phyloP scores from a whole-genome alignment of 768 basidiomycete species.

The Russula emetica region DNA sequence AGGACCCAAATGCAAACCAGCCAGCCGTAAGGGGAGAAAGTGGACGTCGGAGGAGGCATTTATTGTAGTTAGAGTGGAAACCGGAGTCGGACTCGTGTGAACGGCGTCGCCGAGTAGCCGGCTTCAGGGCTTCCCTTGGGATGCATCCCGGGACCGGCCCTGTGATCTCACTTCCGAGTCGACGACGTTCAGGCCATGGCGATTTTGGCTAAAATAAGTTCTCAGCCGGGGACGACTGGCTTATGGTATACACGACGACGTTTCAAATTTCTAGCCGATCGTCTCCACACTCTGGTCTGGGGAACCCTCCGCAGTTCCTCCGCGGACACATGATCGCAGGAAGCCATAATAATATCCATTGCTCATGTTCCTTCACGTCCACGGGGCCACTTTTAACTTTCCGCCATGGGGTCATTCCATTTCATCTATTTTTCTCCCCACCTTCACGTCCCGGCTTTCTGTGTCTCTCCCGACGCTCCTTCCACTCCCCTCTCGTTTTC shows the following conservation, averaged over 20 bases:
- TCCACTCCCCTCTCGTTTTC: slow-evolving; percentile 1
- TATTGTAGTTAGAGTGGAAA: neutral
- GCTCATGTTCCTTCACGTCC: neutral
- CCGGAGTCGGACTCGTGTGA: neutral
- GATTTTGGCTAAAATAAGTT: neutral
- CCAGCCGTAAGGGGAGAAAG: slow-evolving; percentile 65
- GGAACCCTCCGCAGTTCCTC: too few species aligned
- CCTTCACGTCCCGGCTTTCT: neutral
- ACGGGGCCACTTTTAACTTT: neutral
- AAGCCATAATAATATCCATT: neutral
- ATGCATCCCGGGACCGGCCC: too few species aligned
- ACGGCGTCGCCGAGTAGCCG: neutral
- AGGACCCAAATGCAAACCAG: slow-evolving; percentile 65
- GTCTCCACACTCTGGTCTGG: neutral
- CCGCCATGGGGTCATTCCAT: neutral
- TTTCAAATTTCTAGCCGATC: too few species aligned
- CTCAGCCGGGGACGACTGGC: neutral
- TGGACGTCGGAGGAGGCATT: slow-evolving; percentile 36
- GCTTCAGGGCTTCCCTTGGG: neutral
- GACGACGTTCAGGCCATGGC: too few species aligned
- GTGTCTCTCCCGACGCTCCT: slow-evolving; percentile 6
- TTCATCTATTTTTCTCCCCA: neutral
- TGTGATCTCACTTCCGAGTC: too few species aligned
- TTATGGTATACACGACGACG: neutral
- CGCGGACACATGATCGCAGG: neutral